A percentile compares a stretch with the other conserved stretches of the same genome.
These are phyloP conservation scores for Geotrichum europaeum DNA, from an alignment of 1,139 yeast species.

Conservation along the genomic window DNA sequence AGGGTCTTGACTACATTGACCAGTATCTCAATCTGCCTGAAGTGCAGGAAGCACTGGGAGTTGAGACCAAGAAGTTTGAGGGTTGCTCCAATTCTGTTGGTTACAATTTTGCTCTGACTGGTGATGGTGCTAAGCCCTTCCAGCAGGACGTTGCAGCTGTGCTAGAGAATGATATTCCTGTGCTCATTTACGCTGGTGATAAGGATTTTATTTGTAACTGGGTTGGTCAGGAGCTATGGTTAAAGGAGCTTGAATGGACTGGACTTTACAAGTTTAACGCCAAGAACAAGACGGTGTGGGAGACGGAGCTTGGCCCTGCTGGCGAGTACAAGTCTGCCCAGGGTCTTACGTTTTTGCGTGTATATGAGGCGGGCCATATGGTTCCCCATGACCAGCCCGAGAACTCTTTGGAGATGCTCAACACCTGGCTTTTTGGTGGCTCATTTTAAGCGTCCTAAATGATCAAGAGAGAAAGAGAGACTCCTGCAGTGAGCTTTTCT, in stretches of 20 bases:
- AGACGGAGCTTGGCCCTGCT: slow-evolving; percentile 36
- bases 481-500: neutral
- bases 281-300: slow-evolving; percentile 37
- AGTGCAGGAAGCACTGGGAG: slow-evolving; percentile 81
- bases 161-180: slow-evolving; percentile 46
- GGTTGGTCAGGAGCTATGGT: slow-evolving; percentile 82
- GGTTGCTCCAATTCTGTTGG: slow-evolving; percentile 54
- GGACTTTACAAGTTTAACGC: slow-evolving; percentile 35
- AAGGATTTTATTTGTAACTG: slow-evolving; percentile 69
- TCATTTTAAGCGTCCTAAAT: neutral
- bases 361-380: slow-evolving; percentile 65
- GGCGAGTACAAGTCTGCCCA: slow-evolving; percentile 56
- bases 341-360: slow-evolving; percentile 56
- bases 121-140: slow-evolving; percentile 61
- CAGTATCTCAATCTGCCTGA: slow-evolving; percentile 60
- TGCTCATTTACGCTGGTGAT: slow-evolving; percentile 16
- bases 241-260: slow-evolving; percentile 59
- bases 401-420: slow-evolving; percentile 66
- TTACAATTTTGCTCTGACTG: slow-evolving; percentile 57
- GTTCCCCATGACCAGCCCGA: slow-evolving; percentile 79
- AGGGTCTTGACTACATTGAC: slow-evolving; percentile 59
- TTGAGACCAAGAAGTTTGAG: slow-evolving; percentile 77
- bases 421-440: slow-evolving; percentile 24
- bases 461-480: no score
- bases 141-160: slow-evolving; percentile 55